Conservation (phyloP, 257 asterid genomes). For the Phtheirospermum japonicum region DNA sequence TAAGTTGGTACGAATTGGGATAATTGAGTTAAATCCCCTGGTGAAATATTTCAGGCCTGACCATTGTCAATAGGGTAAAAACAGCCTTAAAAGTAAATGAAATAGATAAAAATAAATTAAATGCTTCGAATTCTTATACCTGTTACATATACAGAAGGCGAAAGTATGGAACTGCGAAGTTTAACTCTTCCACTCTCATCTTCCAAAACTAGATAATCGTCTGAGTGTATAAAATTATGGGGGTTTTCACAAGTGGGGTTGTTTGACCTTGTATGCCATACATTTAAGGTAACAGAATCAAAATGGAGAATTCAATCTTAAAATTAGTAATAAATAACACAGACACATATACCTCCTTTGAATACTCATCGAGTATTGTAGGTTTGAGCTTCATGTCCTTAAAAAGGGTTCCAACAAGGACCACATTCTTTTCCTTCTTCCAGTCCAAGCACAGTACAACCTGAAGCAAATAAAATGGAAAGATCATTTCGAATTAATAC, state of each 20-base stretch:
- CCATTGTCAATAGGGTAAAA: slow-evolving; percentile 12
- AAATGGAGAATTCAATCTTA: slow-evolving; percentile 20
- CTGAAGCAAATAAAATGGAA: slow-evolving; percentile 46
- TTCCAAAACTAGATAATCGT: no score
- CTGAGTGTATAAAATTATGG: slow-evolving; percentile 67
- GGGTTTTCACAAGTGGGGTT: slow-evolving; percentile 62
- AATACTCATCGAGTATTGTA: slow-evolving; percentile 81
- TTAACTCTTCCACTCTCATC: no score
- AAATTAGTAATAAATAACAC: not conserved
- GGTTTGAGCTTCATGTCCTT: slow-evolving; percentile 98
- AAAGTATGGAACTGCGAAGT: slow-evolving; percentile 58
- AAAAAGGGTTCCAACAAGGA: slow-evolving; percentile 83
- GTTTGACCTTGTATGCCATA: slow-evolving; percentile 62
- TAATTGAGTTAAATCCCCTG: not conserved
- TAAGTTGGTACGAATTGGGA: no score
- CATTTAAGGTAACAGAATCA: slow-evolving; percentile 18
- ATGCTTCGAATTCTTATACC: slow-evolving; percentile 38
- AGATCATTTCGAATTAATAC: no score
- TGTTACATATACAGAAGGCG: slow-evolving; percentile 77
- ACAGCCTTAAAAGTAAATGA: slow-evolving; percentile 18
- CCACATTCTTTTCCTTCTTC: slow-evolving; percentile 80
- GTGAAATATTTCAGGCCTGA: slow-evolving; percentile 8
- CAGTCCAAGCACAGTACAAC: slow-evolving; percentile 80
- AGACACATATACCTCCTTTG: slow-evolving; percentile 64
- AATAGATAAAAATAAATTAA: not conserved